phyloP scores from a whole-genome alignment of 106 monocot species.

The Cymbidium sinense region DNA sequence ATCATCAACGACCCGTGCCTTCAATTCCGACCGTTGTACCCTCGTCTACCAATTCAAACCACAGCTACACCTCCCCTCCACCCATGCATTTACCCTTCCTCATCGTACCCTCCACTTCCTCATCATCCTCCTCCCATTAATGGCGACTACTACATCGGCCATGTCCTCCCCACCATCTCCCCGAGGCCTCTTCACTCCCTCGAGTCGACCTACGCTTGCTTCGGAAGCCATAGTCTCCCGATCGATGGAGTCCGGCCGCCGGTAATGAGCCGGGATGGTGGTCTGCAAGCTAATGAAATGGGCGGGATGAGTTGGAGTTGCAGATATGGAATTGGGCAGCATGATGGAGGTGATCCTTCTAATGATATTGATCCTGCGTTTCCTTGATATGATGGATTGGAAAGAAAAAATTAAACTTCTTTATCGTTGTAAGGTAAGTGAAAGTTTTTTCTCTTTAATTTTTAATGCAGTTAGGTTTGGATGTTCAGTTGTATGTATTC shows the following conservation, averaged over 20 bases:
- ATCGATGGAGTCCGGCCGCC: conserved; percentile 16
- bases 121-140: conserved; percentile 23
- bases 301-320: conserved; percentile 7
- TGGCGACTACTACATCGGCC: conserved; percentile 69
- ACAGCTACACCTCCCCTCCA: conserved; percentile 17
- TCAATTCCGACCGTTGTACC: conserved; percentile 55
- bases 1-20: conserved; percentile 43
- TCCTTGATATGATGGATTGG: neutral
- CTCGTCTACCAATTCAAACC: conserved; percentile 24
- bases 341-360: neutral
- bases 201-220: conserved; percentile 34
- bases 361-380: neutral
- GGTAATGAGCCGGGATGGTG: neutral
- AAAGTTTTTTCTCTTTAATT: too few relatives aligned
- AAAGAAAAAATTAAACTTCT: too few relatives aligned
- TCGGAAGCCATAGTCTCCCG: conserved; percentile 18
- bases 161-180: conserved; percentile 37
- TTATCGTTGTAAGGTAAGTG: too few relatives aligned
- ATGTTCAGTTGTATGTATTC: too few relatives aligned
- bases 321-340: conserved; percentile 1
- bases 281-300: conserved; percentile 15
- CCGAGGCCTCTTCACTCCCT: conserved; percentile 20
- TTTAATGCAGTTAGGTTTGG: too few relatives aligned
- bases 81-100: conserved; percentile 23
- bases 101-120: conserved; percentile 18